phyloP scores from a whole-genome alignment of 768 basidiomycete species.

The Tremella mesenterica region DNA sequence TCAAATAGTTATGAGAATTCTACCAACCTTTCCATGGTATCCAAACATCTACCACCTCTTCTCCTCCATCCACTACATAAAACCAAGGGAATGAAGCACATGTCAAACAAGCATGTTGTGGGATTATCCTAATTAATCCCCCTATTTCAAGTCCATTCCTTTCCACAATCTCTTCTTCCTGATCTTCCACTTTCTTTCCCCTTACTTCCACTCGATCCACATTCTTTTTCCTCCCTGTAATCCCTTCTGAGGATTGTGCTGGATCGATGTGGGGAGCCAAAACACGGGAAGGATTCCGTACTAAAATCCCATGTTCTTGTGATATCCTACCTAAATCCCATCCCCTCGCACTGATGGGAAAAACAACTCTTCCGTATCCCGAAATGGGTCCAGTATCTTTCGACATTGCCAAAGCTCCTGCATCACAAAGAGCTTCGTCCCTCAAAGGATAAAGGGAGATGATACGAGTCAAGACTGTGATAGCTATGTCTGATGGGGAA shows the following conservation, averaged over 20 bases:
- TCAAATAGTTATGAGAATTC: too few relatives aligned
- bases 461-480: conserved; percentile 62
- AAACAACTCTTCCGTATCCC: conserved; percentile 62
- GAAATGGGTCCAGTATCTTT: conserved; percentile 71
- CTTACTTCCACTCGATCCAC: conserved; percentile 44
- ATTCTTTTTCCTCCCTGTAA: not conserved
- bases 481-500: conserved; percentile 53
- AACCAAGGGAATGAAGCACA: conserved; percentile 74
- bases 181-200: too few relatives aligned
- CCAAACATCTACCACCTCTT: conserved; percentile 57
- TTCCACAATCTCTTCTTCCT: not conserved
- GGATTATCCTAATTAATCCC: conserved; percentile 61
- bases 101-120: conserved; percentile 78
- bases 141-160: conserved; percentile 50
- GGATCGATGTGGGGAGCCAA: too few relatives aligned
- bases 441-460: conserved; percentile 71
- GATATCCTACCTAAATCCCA: conserved; percentile 43
- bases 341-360: conserved; percentile 52
- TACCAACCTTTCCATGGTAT: conserved; percentile 88
- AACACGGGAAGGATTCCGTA: conserved; percentile 5
- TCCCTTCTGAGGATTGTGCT: too few relatives aligned
- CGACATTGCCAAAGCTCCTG: conserved; percentile 76
- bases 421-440: conserved; percentile 60
- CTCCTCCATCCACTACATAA: conserved; percentile 64
- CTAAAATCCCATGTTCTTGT: conserved; percentile 65